Conservation (phyloP, 169 alveolate species). For the Plasmodium vinckei region DNA sequence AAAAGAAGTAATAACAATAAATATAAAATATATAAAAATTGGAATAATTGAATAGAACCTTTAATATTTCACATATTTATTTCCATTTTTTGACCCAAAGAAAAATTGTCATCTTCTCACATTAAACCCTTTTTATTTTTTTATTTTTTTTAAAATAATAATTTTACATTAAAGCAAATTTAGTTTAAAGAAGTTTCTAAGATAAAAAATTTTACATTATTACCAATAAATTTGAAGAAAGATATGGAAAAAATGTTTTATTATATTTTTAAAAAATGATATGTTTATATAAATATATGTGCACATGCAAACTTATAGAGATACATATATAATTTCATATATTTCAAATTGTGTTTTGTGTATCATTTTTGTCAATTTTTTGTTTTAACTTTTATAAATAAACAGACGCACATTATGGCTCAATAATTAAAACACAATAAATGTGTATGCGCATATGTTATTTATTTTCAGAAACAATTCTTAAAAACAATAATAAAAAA, state of each 20-base stretch:
- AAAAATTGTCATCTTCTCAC: background rate
- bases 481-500: constrained; percentile 18
- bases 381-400: background rate
- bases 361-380: background rate
- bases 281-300: constrained; percentile 1
- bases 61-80: background rate
- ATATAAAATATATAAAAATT: constrained; percentile 12
- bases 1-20: constrained; percentile 10
- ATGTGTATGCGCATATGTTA: background rate
- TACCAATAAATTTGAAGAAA: background rate
- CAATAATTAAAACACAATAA: no score
- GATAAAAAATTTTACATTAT: constrained; percentile 1
- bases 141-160: background rate
- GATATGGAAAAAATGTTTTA: background rate
- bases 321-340: background rate
- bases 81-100: background rate
- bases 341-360: background rate
- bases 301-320: background rate
- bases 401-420: background rate
- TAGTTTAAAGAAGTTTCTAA: constrained; percentile 30
- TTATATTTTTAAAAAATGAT: constrained; percentile 14
- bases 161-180: constrained; percentile 21
- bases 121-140: background rate
- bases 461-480: background rate
- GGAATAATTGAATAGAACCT: background rate